These are phyloP conservation scores for Fraxinus floribunda DNA, from an alignment of 305 asterid species.

Conservation along the genomic window DNA sequence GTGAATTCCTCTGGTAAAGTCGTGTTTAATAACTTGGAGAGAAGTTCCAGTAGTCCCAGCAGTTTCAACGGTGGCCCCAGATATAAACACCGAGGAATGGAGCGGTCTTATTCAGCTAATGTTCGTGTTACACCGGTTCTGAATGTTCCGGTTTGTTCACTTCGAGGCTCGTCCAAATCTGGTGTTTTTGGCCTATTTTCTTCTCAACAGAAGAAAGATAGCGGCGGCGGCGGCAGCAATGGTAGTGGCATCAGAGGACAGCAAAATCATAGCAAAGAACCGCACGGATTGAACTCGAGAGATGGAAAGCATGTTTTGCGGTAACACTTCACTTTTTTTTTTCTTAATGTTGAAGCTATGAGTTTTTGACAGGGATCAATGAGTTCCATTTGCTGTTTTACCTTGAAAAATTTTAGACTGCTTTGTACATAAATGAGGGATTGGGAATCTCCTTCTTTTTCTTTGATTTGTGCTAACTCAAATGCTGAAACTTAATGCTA, in stretches of 20 bases:
- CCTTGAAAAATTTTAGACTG: constrained; percentile 15
- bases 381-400: constrained; percentile 11
- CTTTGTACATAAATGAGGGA: constrained; percentile 30
- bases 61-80: constrained; percentile 68
- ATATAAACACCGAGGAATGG: constrained; percentile 70
- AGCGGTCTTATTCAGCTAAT: constrained; percentile 86
- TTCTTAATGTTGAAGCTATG: neutral
- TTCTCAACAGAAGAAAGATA: constrained; percentile 60
- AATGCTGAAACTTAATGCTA: constrained; percentile 23
- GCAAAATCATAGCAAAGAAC: constrained; percentile 33
- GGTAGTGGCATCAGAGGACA: constrained; percentile 35
- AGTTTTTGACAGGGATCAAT: constrained; percentile 2
- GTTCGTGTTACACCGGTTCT: constrained; percentile 88
- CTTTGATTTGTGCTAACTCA: constrained; percentile 20
- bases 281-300: constrained; percentile 44
- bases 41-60: constrained; percentile 93
- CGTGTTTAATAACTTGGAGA: constrained; percentile 76
- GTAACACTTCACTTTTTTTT: neutral
- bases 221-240: constrained; percentile 2
- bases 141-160: constrained; percentile 82
- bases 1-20: constrained; percentile 90
- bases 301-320: neutral
- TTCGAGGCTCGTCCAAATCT: constrained; percentile 62
- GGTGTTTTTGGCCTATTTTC: constrained; percentile 75
- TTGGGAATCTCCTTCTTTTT: constrained; percentile 10